phyloP scores from a whole-genome alignment of 192 early-diverging fungal species.

The Umbelopsis sp. region DNA sequence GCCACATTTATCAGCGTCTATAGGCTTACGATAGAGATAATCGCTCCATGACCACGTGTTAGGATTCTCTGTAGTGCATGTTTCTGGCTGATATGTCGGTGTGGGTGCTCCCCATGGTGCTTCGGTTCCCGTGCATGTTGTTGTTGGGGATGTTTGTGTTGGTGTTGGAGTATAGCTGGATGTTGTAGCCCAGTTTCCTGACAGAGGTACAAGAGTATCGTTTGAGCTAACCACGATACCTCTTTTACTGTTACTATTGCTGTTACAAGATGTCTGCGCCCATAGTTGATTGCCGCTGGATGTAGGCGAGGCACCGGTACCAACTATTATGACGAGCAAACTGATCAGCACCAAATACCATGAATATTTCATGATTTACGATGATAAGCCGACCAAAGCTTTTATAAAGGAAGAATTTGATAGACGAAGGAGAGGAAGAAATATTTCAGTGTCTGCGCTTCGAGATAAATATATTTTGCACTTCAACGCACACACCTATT shows the following conservation, averaged over 20 bases:
- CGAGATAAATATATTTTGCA: slow-evolving; percentile 1
- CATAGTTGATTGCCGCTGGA: neutral
- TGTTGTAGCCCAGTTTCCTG: neutral
- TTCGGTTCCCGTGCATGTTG: slow-evolving; percentile 14
- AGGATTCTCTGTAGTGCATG: neutral
- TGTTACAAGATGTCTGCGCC: neutral
- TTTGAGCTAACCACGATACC: neutral
- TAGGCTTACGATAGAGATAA: slow-evolving; percentile 3
- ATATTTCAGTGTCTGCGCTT: neutral
- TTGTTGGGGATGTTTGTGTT: slow-evolving; percentile 11
- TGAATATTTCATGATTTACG: neutral
- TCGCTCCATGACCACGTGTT: neutral
- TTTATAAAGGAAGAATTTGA: neutral
- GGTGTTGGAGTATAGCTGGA: neutral
- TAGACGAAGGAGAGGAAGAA: neutral
- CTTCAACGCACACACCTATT: neutral
- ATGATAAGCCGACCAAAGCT: neutral
- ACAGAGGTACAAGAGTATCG: neutral
- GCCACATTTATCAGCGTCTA: neutral
- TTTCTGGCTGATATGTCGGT: neutral
- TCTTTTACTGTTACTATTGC: slow-evolving; percentile 10
- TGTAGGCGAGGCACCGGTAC: neutral
- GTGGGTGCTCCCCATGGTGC: neutral
- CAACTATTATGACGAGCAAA: neutral
- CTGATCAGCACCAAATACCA: neutral